phyloP scores from a whole-genome alignment of 2,329 filamentous ascomycete genomes.

The Catunica adiposa region DNA sequence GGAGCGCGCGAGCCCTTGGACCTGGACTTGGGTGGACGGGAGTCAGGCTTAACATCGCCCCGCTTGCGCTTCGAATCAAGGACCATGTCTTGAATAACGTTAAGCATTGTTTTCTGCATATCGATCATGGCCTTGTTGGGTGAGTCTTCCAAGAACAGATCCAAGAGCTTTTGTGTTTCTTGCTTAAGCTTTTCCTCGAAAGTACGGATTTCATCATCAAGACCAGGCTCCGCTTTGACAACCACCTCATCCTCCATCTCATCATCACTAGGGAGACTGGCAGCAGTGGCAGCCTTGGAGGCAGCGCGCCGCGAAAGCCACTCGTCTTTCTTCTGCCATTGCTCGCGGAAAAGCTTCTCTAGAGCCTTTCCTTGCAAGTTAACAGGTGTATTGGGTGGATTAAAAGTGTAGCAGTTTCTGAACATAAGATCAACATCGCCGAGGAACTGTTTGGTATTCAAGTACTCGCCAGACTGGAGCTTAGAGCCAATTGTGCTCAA shows the following conservation, averaged over 20 bases:
- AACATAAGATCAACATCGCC: constrained; percentile 70
- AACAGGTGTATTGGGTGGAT: constrained; percentile 56
- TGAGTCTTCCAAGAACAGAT: constrained; percentile 33
- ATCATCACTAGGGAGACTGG: constrained; percentile 51
- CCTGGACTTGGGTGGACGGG: constrained; percentile 41
- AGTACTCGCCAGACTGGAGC: constrained; percentile 62
- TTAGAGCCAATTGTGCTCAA: constrained; percentile 66
- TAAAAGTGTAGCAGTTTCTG: constrained; percentile 84
- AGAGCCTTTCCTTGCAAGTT: constrained; percentile 55
- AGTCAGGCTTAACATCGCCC: constrained; percentile 33
- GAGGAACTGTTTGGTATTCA: constrained; percentile 70
- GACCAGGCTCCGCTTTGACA: constrained; percentile 23
- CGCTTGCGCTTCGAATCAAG: constrained; percentile 54
- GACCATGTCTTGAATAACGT: constrained; percentile 53
- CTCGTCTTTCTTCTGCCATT: constrained; percentile 63
- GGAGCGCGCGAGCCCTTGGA: constrained; percentile 30
- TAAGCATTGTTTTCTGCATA: constrained; percentile 45
- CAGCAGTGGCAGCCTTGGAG: constrained; percentile 34
- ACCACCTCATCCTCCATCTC: constrained; percentile 51
- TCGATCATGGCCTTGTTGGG: constrained; percentile 36
- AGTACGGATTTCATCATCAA: constrained; percentile 32
- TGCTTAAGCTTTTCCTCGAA: constrained; percentile 36
- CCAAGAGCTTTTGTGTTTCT: constrained; percentile 42
- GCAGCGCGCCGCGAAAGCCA: constrained; percentile 65
- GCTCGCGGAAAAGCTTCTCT: constrained; percentile 55